phyloP scores from a whole-genome alignment of 495 filamentous ascomycete species.

The Chaetomidium leptoderma region DNA sequence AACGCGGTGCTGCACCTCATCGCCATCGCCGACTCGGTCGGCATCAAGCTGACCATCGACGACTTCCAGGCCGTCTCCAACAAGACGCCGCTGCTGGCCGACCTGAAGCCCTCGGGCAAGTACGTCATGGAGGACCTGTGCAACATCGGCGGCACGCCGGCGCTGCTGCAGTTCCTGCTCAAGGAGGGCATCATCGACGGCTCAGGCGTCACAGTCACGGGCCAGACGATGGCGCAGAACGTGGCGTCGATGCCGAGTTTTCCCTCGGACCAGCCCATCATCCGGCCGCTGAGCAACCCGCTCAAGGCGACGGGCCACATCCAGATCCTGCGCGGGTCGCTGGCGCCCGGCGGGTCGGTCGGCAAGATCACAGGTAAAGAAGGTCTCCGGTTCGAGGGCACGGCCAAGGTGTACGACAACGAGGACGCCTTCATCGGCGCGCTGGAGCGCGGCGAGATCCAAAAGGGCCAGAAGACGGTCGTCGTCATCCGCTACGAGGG shows the following conservation, averaged over 20 bases:
- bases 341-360: conserved; percentile 87
- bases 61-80: conserved; percentile 96
- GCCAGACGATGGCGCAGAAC: conserved; percentile 90
- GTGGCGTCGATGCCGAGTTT: conserved; percentile 72
- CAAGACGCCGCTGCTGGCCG: conserved; percentile 86
- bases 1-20: conserved; percentile 97
- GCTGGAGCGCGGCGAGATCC: conserved; percentile 76
- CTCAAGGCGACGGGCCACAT: conserved; percentile 95
- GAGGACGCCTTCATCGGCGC: conserved; percentile 77
- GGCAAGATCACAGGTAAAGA: conserved; percentile 99
- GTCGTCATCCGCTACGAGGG: conserved; percentile 96
- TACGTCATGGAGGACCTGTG: conserved; percentile 92
- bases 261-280: conserved; percentile 80
- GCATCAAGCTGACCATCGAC: conserved; percentile 89
- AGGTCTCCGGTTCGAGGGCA: conserved; percentile 80
- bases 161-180: conserved; percentile 86
- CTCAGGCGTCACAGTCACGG: conserved; percentile 85
- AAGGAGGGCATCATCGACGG: conserved; percentile 87
- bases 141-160: conserved; percentile 86
- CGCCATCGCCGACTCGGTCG: conserved; percentile 91
- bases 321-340: conserved; percentile 87
- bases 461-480: conserved; percentile 95
- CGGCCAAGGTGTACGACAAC: conserved; percentile 79
- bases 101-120: conserved; percentile 95
- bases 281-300: conserved; percentile 84